Conservation (phyloP, 768 basidiomycete genomes). For the Leccinum truebloodii region DNA sequence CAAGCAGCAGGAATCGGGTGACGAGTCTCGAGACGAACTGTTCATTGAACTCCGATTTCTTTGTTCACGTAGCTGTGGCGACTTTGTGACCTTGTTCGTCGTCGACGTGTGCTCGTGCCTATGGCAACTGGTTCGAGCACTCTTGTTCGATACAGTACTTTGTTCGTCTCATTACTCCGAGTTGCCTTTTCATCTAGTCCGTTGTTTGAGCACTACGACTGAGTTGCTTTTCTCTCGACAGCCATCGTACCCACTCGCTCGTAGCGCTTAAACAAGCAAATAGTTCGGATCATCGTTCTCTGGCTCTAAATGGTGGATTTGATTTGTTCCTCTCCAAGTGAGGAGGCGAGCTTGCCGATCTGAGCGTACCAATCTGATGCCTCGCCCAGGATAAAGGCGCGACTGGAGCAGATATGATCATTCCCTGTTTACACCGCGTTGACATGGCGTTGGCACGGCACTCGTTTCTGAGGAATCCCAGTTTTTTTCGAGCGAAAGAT, state of each 20-base stretch:
- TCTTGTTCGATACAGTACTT: neutral
- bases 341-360: slow-evolving; percentile 26
- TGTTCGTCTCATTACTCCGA: neutral
- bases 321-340: neutral
- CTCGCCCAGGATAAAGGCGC: slow-evolving; percentile 22
- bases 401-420: slow-evolving; percentile 66
- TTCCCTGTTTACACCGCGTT: slow-evolving; percentile 69
- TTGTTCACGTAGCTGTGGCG: neutral
- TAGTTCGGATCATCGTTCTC: neutral
- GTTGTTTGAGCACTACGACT: neutral
- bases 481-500: slow-evolving; percentile 55
- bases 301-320: neutral
- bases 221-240: neutral
- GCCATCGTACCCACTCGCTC: neutral
- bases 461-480: slow-evolving; percentile 60
- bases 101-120: neutral
- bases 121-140: neutral
- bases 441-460: slow-evolving; percentile 85
- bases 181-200: neutral
- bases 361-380: slow-evolving; percentile 23
- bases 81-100: neutral
- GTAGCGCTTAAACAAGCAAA: neutral
- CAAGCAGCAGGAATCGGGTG: neutral
- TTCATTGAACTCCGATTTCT: neutral
- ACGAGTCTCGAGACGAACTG: neutral